A percentile compares a stretch with the other conserved stretches of the same genome.
phyloP scores from a whole-genome alignment of 139 green algal species.

The Trebouxia sp. region DNA sequence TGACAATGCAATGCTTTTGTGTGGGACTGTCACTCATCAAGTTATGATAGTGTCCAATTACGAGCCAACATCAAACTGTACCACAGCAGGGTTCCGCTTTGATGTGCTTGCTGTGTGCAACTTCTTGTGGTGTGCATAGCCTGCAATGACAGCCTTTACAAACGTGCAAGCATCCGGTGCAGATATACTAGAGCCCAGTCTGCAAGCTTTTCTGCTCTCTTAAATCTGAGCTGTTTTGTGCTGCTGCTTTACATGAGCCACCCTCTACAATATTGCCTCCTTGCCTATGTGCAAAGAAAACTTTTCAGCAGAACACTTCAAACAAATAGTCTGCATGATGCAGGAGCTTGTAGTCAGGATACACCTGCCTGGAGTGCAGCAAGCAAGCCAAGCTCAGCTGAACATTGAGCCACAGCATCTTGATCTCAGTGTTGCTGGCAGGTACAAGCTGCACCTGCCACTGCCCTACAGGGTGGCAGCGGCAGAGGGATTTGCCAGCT shows the following conservation, averaged over 20 bases:
- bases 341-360: slow-evolving; percentile 60
- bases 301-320: slow-evolving; percentile 6
- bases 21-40: too few relatives aligned
- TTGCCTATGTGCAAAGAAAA: background rate
- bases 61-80: too few relatives aligned
- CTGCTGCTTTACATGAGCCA: background rate
- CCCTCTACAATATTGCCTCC: background rate
- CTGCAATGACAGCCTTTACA: too few relatives aligned
- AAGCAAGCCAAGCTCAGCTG: slow-evolving; percentile 48
- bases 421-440: slow-evolving; percentile 27
- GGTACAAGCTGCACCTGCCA: slow-evolving; percentile 52
- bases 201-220: too few relatives aligned
- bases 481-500: slow-evolving; percentile 58
- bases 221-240: background rate
- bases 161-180: too few relatives aligned
- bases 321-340: too few relatives aligned
- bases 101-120: too few relatives aligned
- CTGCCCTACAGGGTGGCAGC: slow-evolving; percentile 57
- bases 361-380: slow-evolving; percentile 47
- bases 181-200: too few relatives aligned
- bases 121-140: too few relatives aligned
- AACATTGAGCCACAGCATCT: slow-evolving; percentile 46
- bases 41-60: too few relatives aligned
- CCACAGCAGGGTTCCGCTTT: too few relatives aligned
- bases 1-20: too few relatives aligned